phyloP scores from a whole-genome alignment of 148 eudicot genomes.

The Arbutus unedo region DNA sequence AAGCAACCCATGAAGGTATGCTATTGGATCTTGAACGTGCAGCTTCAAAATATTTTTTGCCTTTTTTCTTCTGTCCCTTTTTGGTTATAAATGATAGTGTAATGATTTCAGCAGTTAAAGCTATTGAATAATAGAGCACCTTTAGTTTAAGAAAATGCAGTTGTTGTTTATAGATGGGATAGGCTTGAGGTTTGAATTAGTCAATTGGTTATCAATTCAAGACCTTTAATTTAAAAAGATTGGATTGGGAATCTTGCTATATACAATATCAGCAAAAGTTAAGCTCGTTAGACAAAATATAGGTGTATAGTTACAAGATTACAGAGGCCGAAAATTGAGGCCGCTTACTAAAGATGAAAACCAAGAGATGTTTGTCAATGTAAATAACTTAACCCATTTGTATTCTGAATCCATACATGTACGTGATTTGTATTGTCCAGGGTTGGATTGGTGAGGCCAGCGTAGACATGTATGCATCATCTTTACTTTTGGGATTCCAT shows the following conservation, averaged over 20 bases:
- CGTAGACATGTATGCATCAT: too few species aligned
- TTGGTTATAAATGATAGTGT: too few species aligned
- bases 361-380: too few species aligned
- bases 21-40: slow-evolving; percentile 9
- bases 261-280: neutral
- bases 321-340: too few species aligned
- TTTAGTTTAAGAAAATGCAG: neutral
- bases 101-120: neutral
- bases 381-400: too few species aligned
- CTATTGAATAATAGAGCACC: neutral
- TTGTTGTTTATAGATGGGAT: neutral
- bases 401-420: too few species aligned
- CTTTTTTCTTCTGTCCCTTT: neutral
- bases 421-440: too few species aligned
- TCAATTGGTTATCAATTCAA: neutral
- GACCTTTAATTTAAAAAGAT: neutral
- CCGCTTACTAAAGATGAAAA: too few species aligned
- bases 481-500: too few species aligned
- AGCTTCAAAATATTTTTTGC: neutral
- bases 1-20: slow-evolving; percentile 75
- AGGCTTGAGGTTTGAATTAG: neutral
- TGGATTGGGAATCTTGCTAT: neutral
- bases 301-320: too few species aligned
- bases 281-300: too few species aligned
- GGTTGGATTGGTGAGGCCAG: too few species aligned